A percentile compares a stretch with the other conserved stretches of the same genome.
phyloP scores from a whole-genome alignment of 768 basidiomycete species.

The Xerocomellus intermedius region DNA sequence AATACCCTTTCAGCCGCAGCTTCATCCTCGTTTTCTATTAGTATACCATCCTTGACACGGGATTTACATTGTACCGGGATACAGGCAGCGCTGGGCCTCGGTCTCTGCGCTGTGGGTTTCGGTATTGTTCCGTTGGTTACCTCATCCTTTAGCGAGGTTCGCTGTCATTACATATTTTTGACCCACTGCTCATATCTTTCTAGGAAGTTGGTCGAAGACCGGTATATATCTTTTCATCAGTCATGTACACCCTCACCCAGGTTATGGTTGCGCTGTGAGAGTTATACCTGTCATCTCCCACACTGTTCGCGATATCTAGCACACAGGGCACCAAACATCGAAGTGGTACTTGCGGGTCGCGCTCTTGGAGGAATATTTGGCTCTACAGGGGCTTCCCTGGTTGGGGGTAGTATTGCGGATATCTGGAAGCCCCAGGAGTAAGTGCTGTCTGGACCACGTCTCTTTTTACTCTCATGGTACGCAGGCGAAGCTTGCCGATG shows the following conservation, averaged over 20 bases:
- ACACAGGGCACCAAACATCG: conserved; percentile 42
- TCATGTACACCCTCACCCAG: conserved; percentile 52
- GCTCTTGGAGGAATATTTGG: conserved; percentile 63
- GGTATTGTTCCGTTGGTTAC: conserved; percentile 59
- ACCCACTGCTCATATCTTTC: neutral
- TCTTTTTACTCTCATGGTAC: neutral
- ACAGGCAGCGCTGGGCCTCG: conserved; percentile 47
- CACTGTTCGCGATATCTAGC: neutral
- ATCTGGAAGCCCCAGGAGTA: conserved; percentile 66
- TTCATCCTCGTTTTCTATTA: conserved; percentile 52
- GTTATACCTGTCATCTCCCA: neutral
- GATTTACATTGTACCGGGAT: conserved; percentile 43
- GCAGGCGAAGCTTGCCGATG: conserved; percentile 76
- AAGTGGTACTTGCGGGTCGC: conserved; percentile 56
- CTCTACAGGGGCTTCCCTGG: conserved; percentile 62
- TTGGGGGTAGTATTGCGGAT: conserved; percentile 68
- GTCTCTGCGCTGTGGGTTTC: conserved; percentile 58
- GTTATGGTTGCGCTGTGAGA: conserved; percentile 36
- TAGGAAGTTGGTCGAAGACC: conserved; percentile 67
- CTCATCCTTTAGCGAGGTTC: conserved; percentile 61
- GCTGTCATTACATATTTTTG: neutral
- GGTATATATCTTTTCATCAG: conserved; percentile 51
- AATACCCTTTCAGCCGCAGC: conserved; percentile 42
- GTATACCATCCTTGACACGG: conserved; percentile 51
- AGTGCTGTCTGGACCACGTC: conserved; percentile 13